Evolutionary conservation across 1,284 basidiomycete genomes (phyloP).

Genomic region (Rhodotorula sp.): DNA sequence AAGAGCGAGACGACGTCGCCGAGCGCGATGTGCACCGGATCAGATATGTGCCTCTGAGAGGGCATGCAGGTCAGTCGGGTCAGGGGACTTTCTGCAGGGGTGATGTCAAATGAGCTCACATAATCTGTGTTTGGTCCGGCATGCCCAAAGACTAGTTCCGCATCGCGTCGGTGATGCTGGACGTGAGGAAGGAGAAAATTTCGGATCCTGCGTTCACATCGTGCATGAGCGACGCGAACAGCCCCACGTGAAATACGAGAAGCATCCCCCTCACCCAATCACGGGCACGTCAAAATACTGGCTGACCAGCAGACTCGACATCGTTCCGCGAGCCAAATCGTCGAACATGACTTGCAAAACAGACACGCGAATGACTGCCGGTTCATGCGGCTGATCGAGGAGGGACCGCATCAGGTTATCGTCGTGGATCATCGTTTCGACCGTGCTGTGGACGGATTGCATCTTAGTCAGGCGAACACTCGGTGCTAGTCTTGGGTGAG

Average conservation of each 20-base stretch:
- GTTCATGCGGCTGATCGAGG: constrained; percentile 26
- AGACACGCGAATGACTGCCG: constrained; percentile 20
- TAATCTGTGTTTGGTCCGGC: constrained; percentile 18
- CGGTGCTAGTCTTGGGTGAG: rapidly evolving
- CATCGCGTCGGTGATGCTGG: constrained; percentile 21
- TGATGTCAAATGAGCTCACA: constrained; percentile 1
- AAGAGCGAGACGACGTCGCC: constrained; percentile 37
- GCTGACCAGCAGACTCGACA: constrained; percentile 18
- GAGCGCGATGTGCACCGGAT: constrained; percentile 15
- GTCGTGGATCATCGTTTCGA: constrained; percentile 20
- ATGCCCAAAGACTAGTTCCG: constrained; percentile 23
- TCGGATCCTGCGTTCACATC: constrained; percentile 11
- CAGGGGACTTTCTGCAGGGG: background rate
- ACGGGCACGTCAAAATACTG: constrained; percentile 34
- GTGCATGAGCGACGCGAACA: background rate
- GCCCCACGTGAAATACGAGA: too few species aligned
- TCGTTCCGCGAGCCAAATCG: constrained; percentile 15
- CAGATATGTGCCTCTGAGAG: constrained; percentile 29
- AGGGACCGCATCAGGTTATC: constrained; percentile 30
- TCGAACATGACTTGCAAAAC: constrained; percentile 21
- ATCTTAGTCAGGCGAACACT: background rate
- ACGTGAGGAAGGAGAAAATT: constrained; percentile 34
- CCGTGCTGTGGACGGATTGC: background rate
- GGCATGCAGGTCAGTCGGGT: background rate
- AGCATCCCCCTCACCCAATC: constrained; percentile 27